A percentile compares a stretch with the other conserved stretches of the same genome.
phyloP scores from a whole-genome alignment of 331 rosid species.

The Malus hybrid region DNA sequence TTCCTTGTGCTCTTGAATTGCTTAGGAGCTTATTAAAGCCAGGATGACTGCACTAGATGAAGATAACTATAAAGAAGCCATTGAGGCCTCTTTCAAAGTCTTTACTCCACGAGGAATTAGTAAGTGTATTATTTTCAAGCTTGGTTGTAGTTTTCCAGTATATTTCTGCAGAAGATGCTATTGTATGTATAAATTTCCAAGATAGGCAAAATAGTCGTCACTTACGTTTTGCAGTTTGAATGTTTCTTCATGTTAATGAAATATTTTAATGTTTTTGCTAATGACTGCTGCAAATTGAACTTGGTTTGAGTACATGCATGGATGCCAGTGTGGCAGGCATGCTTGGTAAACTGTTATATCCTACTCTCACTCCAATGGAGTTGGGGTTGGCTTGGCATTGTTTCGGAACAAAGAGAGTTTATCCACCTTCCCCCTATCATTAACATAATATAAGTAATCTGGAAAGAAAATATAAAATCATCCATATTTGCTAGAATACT shows the following conservation, averaged over 20 bases:
- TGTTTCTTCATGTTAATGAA: background rate
- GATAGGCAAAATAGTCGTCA: background rate
- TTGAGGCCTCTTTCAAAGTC: slow-evolving; percentile 89
- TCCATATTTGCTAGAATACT: background rate
- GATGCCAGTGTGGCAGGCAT: background rate
- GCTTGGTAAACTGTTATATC: background rate
- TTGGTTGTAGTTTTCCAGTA: background rate
- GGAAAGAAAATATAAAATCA: background rate
- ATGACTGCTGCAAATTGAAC: background rate
- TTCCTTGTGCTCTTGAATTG: slow-evolving; percentile 11
- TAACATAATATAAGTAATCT: background rate
- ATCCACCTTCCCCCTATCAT: background rate
- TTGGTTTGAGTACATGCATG: background rate
- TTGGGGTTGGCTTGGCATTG: background rate
- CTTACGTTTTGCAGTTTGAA: background rate
- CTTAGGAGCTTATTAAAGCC: slow-evolving; percentile 74
- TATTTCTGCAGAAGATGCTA: background rate
- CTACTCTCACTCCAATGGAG: background rate
- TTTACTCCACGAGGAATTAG: slow-evolving; percentile 85
- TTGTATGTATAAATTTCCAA: background rate
- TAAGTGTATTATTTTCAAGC: slow-evolving; percentile 26
- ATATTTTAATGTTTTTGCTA: background rate
- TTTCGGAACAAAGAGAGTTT: background rate
- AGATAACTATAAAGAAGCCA: slow-evolving; percentile 93
- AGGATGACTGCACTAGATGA: slow-evolving; percentile 70